Conservation (phyloP, 1,139 yeast genomes). For the Pichia sp. region DNA sequence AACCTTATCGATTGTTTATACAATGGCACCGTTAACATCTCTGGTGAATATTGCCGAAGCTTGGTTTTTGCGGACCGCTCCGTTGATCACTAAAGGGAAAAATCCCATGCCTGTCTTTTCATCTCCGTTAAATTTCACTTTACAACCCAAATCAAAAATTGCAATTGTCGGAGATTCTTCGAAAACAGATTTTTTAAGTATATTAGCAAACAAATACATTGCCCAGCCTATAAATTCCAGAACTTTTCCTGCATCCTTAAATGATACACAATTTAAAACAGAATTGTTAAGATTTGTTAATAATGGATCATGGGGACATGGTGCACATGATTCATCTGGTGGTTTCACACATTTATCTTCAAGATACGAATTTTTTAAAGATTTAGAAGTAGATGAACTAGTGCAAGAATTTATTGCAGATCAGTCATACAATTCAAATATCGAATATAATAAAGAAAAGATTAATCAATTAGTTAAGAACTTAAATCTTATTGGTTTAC, state of each 20-base stretch:
- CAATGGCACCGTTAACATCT: not conserved
- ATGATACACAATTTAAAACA: constrained; percentile 36
- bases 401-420: constrained; percentile 57
- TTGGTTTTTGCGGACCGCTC: constrained; percentile 7
- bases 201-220: constrained; percentile 42
- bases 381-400: constrained; percentile 66
- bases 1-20: no score
- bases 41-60: constrained; percentile 8
- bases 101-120: constrained; percentile 19
- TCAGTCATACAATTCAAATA: constrained; percentile 45
- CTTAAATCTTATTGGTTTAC: constrained; percentile 52
- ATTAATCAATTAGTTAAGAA: constrained; percentile 28
- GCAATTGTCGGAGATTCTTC: constrained; percentile 44
- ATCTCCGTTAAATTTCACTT: constrained; percentile 28
- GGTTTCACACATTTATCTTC: constrained; percentile 69
- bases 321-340: constrained; percentile 30
- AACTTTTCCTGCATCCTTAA: constrained; percentile 43
- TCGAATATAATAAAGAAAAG: constrained; percentile 15
- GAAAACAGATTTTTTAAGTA: constrained; percentile 39
- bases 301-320: constrained; percentile 36
- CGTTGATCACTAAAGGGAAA: not conserved
- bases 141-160: constrained; percentile 37
- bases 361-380: constrained; percentile 80
- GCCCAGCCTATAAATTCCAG: constrained; percentile 51
- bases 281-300: constrained; percentile 62